Base-by-base conservation (phyloP, 441 rosid species). In the Populus tomentosa region DNA sequence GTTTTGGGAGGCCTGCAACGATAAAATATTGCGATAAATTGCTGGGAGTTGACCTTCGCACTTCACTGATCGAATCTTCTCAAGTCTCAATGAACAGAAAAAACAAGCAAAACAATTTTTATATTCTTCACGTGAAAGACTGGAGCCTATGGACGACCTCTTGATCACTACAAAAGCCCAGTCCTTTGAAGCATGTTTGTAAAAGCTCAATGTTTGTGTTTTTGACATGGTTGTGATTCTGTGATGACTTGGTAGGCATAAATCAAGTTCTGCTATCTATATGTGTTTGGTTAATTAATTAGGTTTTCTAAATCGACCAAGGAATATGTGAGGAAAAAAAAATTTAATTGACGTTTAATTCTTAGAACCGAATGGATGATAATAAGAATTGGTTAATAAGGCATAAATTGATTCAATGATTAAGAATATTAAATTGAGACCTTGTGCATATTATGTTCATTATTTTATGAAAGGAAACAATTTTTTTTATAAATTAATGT, bases 41-140 rank as follows among this genome's bases (percentile, higher is more conserved):
- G 73, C 9, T 61, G 70, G 71, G 76, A 81, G 84, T 79, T 84
- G 86, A 81, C 86, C 81, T 70, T 71, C 0, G 61, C 75, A 40
- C 53, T 28, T 35, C 63, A 46, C 21, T 74, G 67, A 68, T 79
- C 53, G 13, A 61, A 63, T 67, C 28, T 74, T 74, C 40, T 73
- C 79, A 35, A 67, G n/a, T 76, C 81, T 81, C 79, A 63, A 67
- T 71, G 74, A 70, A 50, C 72, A 69, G 64, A 32, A 81, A 30
- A 79, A 64, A 68, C 53, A 74, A 62, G 56, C 30, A 20, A 38
- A 16, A 70, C 77, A 21, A 18, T 30, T 26, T 70, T 75, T 69
- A 6, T 53, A 71, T 30, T 30, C 32, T 65, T 65, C 69, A 65
- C 18, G 18, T 24, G 18, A 30, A 26, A 28, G 67, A 28, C 16